Base-by-base conservation (phyloP, 176 grass and related monocot genomes). In the Alloteropsis semialata region DNA sequence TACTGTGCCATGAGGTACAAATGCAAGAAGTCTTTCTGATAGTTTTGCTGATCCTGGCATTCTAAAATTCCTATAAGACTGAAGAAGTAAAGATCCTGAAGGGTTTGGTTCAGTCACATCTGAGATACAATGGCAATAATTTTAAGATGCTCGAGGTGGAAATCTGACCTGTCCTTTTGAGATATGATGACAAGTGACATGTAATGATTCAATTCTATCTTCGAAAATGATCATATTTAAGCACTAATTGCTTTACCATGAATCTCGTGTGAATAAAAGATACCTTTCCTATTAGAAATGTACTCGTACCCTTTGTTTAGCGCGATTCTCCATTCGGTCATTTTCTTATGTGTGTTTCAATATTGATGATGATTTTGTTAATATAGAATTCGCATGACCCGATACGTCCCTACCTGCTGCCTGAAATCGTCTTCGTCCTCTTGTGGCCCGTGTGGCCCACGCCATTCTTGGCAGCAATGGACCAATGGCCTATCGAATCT, bases 1-100 rank as follows among this genome's bases (percentile, higher is more conserved):
- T 78, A 69, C n/a, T 87, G 57, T 80, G 87, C 92, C 30, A 39
- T 7, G 53, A 87, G 78, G 60, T 94, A 94, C 68, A 89, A 61
- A 56, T 53, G 89, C 53, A 85, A 82, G 34, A 86, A 30, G 38
- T 6, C 36, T 29, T 43, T 16, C 34, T 53, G 70, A n/a, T n/a
- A 74, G 2, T 39, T 16, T 3, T 58, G 53, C 14, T 43, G 62
- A 21, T 32, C 15, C 34, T 37, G 8, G 18, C 17, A 65, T 65
- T 65, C 1, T 37, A 57, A 57, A 37, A 16, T 65, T 34, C 10
- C 62, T 11, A 25, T 57, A 57, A 24, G 46, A n/a, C 34, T 36
- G n/a, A n/a, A 36, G 3, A 21, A 65, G 29, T 21, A 37, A 21
- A 5, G 1, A 65, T 37, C 25, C 55, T 12, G 55, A 57, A 57